Base-by-base conservation (phyloP, 352 stramenopile species). In the Nothophytophthora sp. region DNA sequence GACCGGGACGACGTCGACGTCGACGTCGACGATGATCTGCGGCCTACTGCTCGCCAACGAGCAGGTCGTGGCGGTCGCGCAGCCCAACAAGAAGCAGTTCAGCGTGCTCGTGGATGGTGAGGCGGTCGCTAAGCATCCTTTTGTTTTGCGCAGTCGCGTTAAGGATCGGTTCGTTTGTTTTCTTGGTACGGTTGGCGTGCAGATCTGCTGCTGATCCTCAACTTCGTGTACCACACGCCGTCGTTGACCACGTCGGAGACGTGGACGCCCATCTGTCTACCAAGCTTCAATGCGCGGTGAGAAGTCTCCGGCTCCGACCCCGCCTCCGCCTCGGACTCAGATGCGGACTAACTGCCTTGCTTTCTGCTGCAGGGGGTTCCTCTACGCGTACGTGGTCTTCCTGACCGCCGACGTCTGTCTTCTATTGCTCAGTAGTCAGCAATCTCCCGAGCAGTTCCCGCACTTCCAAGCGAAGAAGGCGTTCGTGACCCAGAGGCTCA, bases 311-410 rank as follows among this genome's bases (percentile, higher is more conserved):
- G n/a, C n/a, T n/a, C n/a, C n/a, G n/a, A n/a, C n/a, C n/a, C n/a
- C n/a, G n/a, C n/a, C n/a, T n/a, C n/a, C n/a, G n/a, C n/a, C n/a
- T n/a, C n/a, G n/a, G n/a, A n/a, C n/a, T n/a, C n/a, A n/a, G n/a
- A n/a, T n/a, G n/a, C n/a, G n/a, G n/a, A 58, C n/a, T 51, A 18
- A 19, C 0, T 25, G 1, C 38, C 47, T 30, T 41, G 29, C 32
- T 4, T 15, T 57, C n/a, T 25, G 10, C 12, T 37, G 33, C 39
- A 89, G 77, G 40, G 81, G 81, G 22, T 91, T 91, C 39, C 52
- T 91, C 16, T 75, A 91, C 36, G 81, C 75, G 7, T 91, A 91
- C 50, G 60, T 91, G 19, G 62, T 80, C n/a, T 91, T 89, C 50
- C 57, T 89, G 37, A 67, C 67, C 6, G 50, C 24, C 12, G 62